Base-by-base conservation (phyloP, 441 rosid species). In the Croton laevigatus region DNA sequence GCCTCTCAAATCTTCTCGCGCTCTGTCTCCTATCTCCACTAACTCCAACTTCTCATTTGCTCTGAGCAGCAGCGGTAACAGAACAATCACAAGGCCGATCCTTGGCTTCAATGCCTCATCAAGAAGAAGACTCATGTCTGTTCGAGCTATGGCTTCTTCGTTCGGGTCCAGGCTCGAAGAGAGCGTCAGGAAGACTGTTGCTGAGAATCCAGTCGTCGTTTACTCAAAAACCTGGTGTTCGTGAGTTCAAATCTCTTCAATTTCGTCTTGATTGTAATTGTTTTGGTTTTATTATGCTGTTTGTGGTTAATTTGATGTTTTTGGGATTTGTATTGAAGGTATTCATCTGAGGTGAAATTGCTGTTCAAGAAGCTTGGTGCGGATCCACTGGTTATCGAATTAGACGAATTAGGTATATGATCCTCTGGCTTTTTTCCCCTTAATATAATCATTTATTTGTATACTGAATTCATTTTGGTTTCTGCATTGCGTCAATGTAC, bases 211-310 rank as follows among this genome's bases (percentile, higher is more conserved):
- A 37, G 97, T 89, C 53, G 98, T 94, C 49, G 88, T 94, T 67
- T 94, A 94, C 86, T 94, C 98, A 73, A 94, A 91, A 79, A 74
- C 81, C 71, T 94, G 98, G 98, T 94, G 98, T 88, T 89, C 97
- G 97, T 94, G 80, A 59, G 98, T 94, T 65, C 68, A 58, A 63
- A 57, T 75, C 66, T 73, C 67, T 48, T 58, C n/a, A 12, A 19
- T 70, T 46, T 14, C n/a, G 32, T 2, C 62, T 2, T 59, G 59
- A 14, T 59, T 51, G 20, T 44, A 19, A 16, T 38, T 6, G 4
- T n/a, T 44, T 60, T 32, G 0, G 0, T 66, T 44, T 52, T 55
- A 65, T 38, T 45, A 42, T 19, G 52, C n/a, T 44, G 19, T 23
- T 11, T 58, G 46, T 62, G 17, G 1, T 49, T 5, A 8, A 40